phyloP scores from a whole-genome alignment of 352 stramenopile species.

The Thalassiosira hispida region DNA sequence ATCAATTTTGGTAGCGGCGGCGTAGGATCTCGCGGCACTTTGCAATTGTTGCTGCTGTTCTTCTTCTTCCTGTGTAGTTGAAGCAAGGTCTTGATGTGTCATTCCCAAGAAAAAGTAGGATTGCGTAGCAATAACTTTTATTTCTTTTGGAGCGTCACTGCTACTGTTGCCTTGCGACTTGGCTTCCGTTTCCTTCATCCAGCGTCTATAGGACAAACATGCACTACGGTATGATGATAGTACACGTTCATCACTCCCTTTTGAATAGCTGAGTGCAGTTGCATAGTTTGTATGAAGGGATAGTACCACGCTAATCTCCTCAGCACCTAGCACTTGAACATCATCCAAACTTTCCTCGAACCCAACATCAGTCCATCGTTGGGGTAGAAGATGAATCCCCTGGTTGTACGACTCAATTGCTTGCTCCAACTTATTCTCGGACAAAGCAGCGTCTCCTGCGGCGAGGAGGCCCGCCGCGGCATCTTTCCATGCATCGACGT shows the following conservation, averaged over 20 bases:
- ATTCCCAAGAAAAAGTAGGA: slow-evolving; percentile 72
- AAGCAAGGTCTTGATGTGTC: slow-evolving; percentile 64
- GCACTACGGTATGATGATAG: slow-evolving; percentile 1
- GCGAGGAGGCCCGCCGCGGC: not conserved
- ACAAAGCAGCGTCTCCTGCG: not conserved
- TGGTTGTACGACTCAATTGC: slow-evolving; percentile 7
- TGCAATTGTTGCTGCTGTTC: slow-evolving; percentile 36
- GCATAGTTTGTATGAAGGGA: slow-evolving; percentile 24
- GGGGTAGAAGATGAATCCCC: slow-evolving; percentile 18
- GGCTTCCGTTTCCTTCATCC: not conserved
- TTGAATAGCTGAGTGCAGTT: slow-evolving; percentile 4
- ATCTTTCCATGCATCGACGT: not conserved
- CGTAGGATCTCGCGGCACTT: slow-evolving; percentile 54
- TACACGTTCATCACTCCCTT: slow-evolving; percentile 9
- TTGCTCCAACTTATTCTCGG: slow-evolving; percentile 7
- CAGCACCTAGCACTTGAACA: not conserved
- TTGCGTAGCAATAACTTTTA: slow-evolving; percentile 47
- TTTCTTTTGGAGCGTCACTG: slow-evolving; percentile 32
- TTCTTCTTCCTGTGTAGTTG: slow-evolving; percentile 1
- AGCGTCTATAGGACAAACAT: slow-evolving; percentile 16
- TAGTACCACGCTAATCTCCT: slow-evolving; percentile 9
- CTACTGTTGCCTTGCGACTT: slow-evolving; percentile 23
- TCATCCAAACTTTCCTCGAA: not conserved
- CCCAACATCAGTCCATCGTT: not conserved
- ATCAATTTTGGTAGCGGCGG: slow-evolving; percentile 59